Base-by-base conservation (phyloP, 2,329 filamentous ascomycete species). In the Pseudogymnoascus sp. region DNA sequence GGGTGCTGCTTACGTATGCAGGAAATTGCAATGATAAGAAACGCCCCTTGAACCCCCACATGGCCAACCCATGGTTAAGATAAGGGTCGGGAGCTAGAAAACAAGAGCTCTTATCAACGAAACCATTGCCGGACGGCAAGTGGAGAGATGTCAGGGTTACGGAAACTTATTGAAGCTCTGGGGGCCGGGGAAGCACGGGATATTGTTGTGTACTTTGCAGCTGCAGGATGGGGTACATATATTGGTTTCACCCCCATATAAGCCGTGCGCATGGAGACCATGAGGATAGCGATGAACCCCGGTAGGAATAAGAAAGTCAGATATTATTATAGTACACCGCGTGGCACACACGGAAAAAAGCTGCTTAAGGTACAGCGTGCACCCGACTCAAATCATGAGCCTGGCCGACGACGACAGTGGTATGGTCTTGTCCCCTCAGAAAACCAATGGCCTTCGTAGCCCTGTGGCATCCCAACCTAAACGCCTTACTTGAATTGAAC, bases 311-410 rank as follows among this genome's bases (percentile, higher is more conserved):
- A 55, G 29, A 35, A 33, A 33, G n/a, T 52, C 14, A 52, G 26
- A 33, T 55, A 35, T 55, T 55, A 55, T 55, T 55, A 55, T 33
- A 33, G n/a, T 55, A 55, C 49, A 55, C 49, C 16, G 49, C 49
- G 29, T 55, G 49, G 49, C 5, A 35, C 11, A 33, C 49, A 21
- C 49, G 29, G 29, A 11, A 21, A 33, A 26, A 35, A 14, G 19
- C 16, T 55, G 16, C 16, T 21, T 21, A 35, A 35, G 49, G 29
- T 33, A 55, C 49, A 35, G 49, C 49, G 49, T 33, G n/a, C 16
- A 33, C 49, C 49, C 29, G 19, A n/a, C 49, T 33, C 49, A 33
- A 33, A 33, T 14, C 16, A 55, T 55, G 29, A 55, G 49, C 29
- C 49, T 33, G 29, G 49, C 5, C 29, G 29, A 55, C 49, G 49